Base-by-base conservation (phyloP, 2,329 filamentous ascomycete species). In the Hypoxylon rubiginosum region DNA sequence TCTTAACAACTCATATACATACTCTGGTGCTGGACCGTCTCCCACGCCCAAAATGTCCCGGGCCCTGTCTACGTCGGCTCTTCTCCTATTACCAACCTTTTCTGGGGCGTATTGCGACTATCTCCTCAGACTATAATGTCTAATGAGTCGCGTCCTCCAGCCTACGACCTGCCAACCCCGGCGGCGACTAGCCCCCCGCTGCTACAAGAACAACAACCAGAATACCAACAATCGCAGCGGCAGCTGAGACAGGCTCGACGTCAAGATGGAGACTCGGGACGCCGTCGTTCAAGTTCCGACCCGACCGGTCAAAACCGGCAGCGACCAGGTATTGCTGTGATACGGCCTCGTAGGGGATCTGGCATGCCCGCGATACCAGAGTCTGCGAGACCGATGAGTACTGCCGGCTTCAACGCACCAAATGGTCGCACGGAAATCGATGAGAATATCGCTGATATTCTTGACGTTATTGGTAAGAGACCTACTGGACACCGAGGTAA, bases 401-500 rank as follows among this genome's bases (percentile, higher is more conserved):
- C 73, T 8, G 73, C 73, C 13, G 64, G 67, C 19, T 75, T 74
- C 55, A 69, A 73, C 24, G 64, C 66, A 1, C 71, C 73, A 10
- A 72, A 64, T 45, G 62, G 72, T 9, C 67, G 70, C 4, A 71
- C 72, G 9, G 85, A 91, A 66, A 91, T 91, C 72, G 85, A 87
- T 26, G 79, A 85, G 10, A 84, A 86, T 68, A 82, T 92, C 69
- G 89, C 92, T 6, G 89, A 92, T 76, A 79, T 92, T 15, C 79
- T 92, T 53, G 90, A 92, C 78, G 86, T 91, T 32, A 83, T 92
- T 68, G 89, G 89, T 91, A 82, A 65, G 86, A 78, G 56, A 30
- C 21, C 4, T 4, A n/a, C 13, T 28, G 24, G 15, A 24, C 24
- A 45, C 24, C 3, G 5, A 13, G 19, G 21, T 8, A 15, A 48